Evolutionary conservation across 1,139 yeast species (phyloP).

Genomic region (Lodderomyces pseudojiufengensis): DNA sequence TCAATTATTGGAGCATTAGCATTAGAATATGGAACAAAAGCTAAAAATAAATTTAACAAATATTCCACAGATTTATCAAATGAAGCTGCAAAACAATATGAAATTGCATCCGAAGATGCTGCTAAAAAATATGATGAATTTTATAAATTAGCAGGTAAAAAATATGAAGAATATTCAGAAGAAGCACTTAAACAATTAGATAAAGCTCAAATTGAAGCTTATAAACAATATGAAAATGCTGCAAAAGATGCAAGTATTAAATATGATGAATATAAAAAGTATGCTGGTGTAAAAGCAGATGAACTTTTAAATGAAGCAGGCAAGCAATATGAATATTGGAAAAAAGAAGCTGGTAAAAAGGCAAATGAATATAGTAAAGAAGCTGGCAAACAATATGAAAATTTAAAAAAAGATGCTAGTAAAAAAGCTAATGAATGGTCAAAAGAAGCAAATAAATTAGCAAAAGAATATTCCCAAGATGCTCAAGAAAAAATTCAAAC

Average conservation of each 20-base stretch:
- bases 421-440: background rate
- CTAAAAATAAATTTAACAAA: slow-evolving; percentile 2
- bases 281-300: slow-evolving; percentile 4
- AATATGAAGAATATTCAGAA: slow-evolving; percentile 4
- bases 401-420: slow-evolving; percentile 3
- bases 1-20: slow-evolving; percentile 6
- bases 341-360: slow-evolving; percentile 3
- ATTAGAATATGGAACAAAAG: slow-evolving; percentile 2
- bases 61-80: slow-evolving; percentile 3
- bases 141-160: slow-evolving; percentile 4
- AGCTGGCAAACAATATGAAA: slow-evolving; percentile 1
- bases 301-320: slow-evolving; percentile 6
- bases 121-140: slow-evolving; percentile 6
- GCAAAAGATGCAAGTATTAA: slow-evolving; percentile 5
- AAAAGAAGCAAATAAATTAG: background rate
- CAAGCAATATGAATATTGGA: slow-evolving; percentile 4
- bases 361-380: slow-evolving; percentile 2
- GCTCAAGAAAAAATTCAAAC: slow-evolving; percentile 6
- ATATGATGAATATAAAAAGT: slow-evolving; percentile 5
- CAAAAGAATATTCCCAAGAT: slow-evolving; percentile 1
- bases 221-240: slow-evolving; percentile 5
- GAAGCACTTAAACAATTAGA: slow-evolving; percentile 3
- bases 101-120: slow-evolving; percentile 6
- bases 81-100: slow-evolving; percentile 4
- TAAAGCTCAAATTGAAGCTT: slow-evolving; percentile 5